These are phyloP conservation scores for Monosporascus sp. DNA, from an alignment of 2,329 filamentous ascomycete genomes.

Conservation along the genomic window DNA sequence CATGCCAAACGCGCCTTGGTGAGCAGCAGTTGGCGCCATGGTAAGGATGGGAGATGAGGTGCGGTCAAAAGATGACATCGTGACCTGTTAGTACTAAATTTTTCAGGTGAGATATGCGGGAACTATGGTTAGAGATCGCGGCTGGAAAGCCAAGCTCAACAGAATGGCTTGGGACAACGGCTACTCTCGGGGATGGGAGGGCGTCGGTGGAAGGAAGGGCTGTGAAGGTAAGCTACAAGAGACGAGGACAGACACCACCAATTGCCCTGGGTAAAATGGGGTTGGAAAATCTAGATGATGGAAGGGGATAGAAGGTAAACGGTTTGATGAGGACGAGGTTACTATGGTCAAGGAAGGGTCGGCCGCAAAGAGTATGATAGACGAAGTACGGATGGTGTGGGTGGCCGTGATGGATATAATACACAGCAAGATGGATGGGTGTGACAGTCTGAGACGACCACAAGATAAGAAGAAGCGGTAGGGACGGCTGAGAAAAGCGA, in stretches of 20 bases:
- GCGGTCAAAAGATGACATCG: slow-evolving; percentile 32
- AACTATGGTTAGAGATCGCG: slow-evolving; percentile 19
- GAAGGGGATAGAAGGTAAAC: not conserved
- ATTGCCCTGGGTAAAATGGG: slow-evolving; percentile 21
- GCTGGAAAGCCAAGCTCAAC: not conserved
- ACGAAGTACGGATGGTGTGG: slow-evolving; percentile 1
- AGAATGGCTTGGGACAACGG: not conserved
- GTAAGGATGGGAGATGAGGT: slow-evolving; percentile 33
- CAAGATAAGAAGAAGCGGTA: slow-evolving; percentile 12
- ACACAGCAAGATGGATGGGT: not conserved
- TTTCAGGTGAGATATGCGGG: slow-evolving; percentile 23
- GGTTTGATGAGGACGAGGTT: slow-evolving; percentile 2
- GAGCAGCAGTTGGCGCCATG: slow-evolving; percentile 38
- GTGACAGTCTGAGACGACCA: not conserved
- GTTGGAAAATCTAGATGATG: slow-evolving; percentile 1
- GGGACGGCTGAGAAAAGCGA: slow-evolving; percentile 22
- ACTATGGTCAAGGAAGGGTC: not conserved
- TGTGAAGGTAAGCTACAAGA: slow-evolving; percentile 3
- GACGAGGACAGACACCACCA: slow-evolving; percentile 7
- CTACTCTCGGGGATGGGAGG: not conserved
- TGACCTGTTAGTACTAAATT: slow-evolving; percentile 26
- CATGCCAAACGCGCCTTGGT: slow-evolving; percentile 36
- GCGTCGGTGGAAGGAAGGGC: slow-evolving; percentile 5
- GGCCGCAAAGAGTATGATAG: not conserved
- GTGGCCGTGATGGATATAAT: not conserved